Conservation (phyloP, 805 yeast genomes). For the Zygosaccharomyces lentus region DNA sequence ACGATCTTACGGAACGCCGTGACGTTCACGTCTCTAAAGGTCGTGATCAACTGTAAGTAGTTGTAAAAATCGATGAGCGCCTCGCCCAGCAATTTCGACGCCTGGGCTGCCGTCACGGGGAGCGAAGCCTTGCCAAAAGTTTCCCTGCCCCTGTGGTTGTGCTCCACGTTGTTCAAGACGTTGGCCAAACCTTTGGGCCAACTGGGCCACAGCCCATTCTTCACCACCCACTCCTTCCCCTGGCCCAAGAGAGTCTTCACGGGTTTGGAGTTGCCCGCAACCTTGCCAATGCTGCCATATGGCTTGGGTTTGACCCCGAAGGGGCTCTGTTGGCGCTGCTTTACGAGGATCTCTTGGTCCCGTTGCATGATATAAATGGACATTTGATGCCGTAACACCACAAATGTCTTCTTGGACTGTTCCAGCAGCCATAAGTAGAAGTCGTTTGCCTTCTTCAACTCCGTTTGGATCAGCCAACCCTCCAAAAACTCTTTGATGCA, state of each 20-base stretch:
- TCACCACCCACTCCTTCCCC: conserved; percentile 15
- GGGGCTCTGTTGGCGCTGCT: background rate
- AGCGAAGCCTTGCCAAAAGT: conserved; percentile 16
- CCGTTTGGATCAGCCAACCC: conserved; percentile 31
- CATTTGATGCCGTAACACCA: conserved; percentile 26
- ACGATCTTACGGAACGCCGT: conserved; percentile 87
- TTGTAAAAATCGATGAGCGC: conserved; percentile 33
- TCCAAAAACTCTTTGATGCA: conserved; percentile 30
- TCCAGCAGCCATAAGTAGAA: conserved; percentile 33
- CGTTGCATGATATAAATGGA: conserved; percentile 14
- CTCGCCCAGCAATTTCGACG: conserved; percentile 22
- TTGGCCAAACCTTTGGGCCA: conserved; percentile 24
- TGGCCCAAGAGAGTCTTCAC: conserved; percentile 2
- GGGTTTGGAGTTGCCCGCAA: conserved; percentile 8
- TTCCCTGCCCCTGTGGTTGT: conserved; percentile 14
- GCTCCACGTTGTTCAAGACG: conserved; percentile 6
- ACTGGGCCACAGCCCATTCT: conserved; percentile 30
- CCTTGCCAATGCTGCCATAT: conserved; percentile 10
- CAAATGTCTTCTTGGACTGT: conserved; percentile 24
- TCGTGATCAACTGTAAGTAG: conserved; percentile 31
- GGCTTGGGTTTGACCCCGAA: background rate
- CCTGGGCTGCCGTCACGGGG: conserved; percentile 17
- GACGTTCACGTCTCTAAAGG: conserved; percentile 67
- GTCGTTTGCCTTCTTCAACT: conserved; percentile 32
- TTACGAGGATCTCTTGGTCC: background rate